Percentiles rank a stretch among this genome's conserved stretches.
phyloP scores from a whole-genome alignment of 2,329 filamentous ascomycete genomes.

The Trichoderma gracile region DNA sequence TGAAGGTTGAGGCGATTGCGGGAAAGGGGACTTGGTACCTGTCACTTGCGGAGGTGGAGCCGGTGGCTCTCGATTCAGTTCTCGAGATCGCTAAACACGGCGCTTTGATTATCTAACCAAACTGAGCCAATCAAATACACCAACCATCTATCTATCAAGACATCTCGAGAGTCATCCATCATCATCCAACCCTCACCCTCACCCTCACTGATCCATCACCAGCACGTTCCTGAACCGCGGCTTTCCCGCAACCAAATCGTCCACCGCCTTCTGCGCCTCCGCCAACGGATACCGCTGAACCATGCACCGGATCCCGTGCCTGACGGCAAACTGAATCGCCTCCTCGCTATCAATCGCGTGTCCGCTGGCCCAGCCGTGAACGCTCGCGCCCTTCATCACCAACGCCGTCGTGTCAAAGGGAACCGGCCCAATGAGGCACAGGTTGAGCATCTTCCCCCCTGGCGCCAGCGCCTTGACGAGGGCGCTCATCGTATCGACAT shows the following conservation, averaged over 20 bases:
- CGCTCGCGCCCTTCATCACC: constrained; percentile 54
- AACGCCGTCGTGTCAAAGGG: constrained; percentile 47
- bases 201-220: constrained; percentile 38
- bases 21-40: too few species aligned
- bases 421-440: constrained; percentile 52
- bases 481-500: constrained; percentile 53
- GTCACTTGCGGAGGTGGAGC: too few species aligned
- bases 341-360: constrained; percentile 64
- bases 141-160: neutral
- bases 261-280: constrained; percentile 49
- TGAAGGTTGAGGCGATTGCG: too few species aligned
- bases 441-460: constrained; percentile 61
- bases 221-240: constrained; percentile 50
- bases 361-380: constrained; percentile 66
- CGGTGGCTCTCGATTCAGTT: too few species aligned
- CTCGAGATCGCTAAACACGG: neutral
- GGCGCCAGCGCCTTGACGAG: constrained; percentile 56
- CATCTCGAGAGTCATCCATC: constrained; percentile 26
- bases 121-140: neutral
- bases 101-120: too few species aligned
- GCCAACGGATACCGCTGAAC: constrained; percentile 64
- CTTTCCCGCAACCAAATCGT: constrained; percentile 44
- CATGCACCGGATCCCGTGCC: constrained; percentile 64
- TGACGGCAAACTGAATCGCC: constrained; percentile 64
- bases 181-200: constrained; percentile 39